Evolutionary conservation across 2,329 filamentous ascomycete species (phyloP), one percentile per base, ranked within the genome.

Genomic region (Calonectria fujianensis): DNA sequence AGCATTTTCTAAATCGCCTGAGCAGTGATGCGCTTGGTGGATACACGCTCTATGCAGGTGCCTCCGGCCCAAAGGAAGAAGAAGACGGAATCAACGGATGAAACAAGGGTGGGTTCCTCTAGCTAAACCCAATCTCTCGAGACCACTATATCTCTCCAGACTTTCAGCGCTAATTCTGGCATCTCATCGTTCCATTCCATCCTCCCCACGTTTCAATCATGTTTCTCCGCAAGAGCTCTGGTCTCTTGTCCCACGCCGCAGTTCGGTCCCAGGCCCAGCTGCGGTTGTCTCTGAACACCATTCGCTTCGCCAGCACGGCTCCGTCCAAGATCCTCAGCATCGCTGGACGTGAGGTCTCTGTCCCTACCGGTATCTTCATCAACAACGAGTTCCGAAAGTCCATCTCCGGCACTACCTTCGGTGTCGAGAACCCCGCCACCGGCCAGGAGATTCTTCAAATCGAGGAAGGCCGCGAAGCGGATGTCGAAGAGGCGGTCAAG

Each of bases 401-500:
- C 50, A 52, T 54, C 20, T 14, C 29, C 2, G 48, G 69, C 8
- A 32, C 32, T 11, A 54, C 59, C 13, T 65, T 71, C 31, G 57
- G 41, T 13, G 48, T 57, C 10, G 59, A 64, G 32, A 65, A 71
- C 48, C 69, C 59, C 1, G 50, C 57, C 7, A 71, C 32, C 11
- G 69, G 59, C n/a, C 51, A 65, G 27, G 57, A 65, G 48, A 71
- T 71, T 45, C 20, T 65, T 18, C 59, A 31, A 20, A 27, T 48
- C 27, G 39, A 69, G 18, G 59, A 52, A 18, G 57, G 70, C 37
- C 39, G 59, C 11, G 70, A 67, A 13, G 41, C 48, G 11, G 70
- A 73, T 61, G 70, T 73, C 24, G 70, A 73, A 32, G 63, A 50
- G 16, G 70, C 70, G n/a, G 70, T 73, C 24, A 50, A 69, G 52